Base-by-base conservation (phyloP, 805 yeast species). In the Clavispora vitiphila region DNA sequence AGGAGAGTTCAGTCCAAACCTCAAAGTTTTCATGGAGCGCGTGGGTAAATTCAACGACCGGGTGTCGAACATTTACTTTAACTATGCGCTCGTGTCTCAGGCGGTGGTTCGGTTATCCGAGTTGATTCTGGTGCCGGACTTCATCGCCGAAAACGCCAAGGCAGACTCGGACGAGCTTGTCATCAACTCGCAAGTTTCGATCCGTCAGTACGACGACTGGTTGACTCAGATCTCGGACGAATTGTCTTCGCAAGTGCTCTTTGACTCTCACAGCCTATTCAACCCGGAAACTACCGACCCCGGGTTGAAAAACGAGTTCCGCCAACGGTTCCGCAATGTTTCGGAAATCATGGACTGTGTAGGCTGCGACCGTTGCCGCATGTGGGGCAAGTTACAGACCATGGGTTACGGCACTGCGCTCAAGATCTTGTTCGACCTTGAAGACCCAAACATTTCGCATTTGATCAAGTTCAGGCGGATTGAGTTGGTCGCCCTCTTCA, bases 321-420 rank as follows among this genome's bases (percentile, higher is more conserved):
- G 91, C 47, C 64, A 76, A 29, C 82, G 95, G 39, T 95, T 93
- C 62, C 82, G 80, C 57, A 93, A 93, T 59, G 95, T 93, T 19
- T 82, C 95, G 16, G 83, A 86, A 38, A 80, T 93, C 34, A 93
- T 93, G 97, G 96, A 91, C 62, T 93, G 99, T 68, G 98, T 93
- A 31, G 97, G 96, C 29, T 93, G 99, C 69, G 99, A 93, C 60
- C 76, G 97, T 58, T 93, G 99, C 63, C 78, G 97, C 56, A 71
- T 93, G 64, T 93, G 99, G 99, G 99, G 99, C 8, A 93, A 93
- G 63, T 78, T 93, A 23, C 99, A 93, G 68, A 88, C 96, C 2
- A 87, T 93, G 12, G 99, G 99, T 16, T 93, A 93, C 62, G 99
- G 97, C 15, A 93, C 99, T 8, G 95, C 96, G 1, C 75, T 93